Conservation (phyloP, 2,329 filamentous ascomycete species). For the Paecilomyces fulvus region DNA sequence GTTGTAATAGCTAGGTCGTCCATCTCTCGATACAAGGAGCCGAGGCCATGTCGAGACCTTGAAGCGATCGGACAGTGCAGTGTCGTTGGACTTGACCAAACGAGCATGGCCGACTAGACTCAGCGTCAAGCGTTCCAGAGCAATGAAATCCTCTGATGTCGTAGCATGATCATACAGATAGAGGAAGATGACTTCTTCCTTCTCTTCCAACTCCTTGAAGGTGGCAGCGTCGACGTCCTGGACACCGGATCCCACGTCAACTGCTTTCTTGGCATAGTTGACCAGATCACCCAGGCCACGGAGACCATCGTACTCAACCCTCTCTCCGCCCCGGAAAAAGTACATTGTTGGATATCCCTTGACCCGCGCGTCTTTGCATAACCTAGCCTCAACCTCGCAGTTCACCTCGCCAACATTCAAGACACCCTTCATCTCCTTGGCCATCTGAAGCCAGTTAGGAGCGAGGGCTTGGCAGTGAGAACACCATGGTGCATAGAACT, state of each 20-base stretch:
- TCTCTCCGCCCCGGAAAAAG: constrained; percentile 86
- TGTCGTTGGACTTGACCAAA: constrained; percentile 82
- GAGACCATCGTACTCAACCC: constrained; percentile 86
- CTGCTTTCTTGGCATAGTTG: constrained; percentile 75
- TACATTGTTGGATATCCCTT: constrained; percentile 78
- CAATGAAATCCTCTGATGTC: constrained; percentile 81
- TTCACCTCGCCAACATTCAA: constrained; percentile 95
- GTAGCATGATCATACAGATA: constrained; percentile 98
- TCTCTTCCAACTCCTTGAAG: constrained; percentile 79
- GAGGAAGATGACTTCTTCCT: constrained; percentile 89
- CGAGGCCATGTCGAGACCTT: constrained; percentile 98
- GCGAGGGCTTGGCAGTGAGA: constrained; percentile 89
- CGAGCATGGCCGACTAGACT: constrained; percentile 86
- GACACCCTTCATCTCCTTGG: constrained; percentile 79
- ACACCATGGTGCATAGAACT: constrained; percentile 98
- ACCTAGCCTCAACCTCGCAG: constrained; percentile 71
- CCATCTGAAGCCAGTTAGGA: constrained; percentile 81
- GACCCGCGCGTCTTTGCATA: constrained; percentile 87
- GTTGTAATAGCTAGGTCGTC: constrained; percentile 81
- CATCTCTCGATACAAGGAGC: constrained; percentile 79
- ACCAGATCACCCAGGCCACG: constrained; percentile 87
- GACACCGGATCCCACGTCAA: constrained; percentile 68
- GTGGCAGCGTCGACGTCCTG: constrained; percentile 67
- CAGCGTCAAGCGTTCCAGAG: constrained; percentile 76
- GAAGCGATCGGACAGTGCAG: constrained; percentile 67